Evolutionary conservation across 345 rosid genomes (phyloP), one percentile per base, ranked within the genome.

Genomic region (Eucalyptus virginea): DNA sequence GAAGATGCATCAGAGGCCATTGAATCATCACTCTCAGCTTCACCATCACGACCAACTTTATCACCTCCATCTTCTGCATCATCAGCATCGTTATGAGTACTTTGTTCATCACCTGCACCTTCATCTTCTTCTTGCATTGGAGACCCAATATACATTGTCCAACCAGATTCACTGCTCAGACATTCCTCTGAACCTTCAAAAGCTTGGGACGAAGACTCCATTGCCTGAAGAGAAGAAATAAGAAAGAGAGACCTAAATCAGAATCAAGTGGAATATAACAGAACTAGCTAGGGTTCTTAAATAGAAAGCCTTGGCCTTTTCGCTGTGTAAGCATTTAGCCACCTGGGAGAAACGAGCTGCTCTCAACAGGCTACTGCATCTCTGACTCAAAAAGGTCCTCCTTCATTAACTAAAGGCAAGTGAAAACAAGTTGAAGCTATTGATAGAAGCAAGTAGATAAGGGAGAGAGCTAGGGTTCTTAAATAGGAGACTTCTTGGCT

Each of bases 1-100:
- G 97, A 95, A 89, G 95, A 94, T 72, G 97, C 97, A 88, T 95
- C 97, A 72, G 97, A 95, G 50, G 94, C 96, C 97, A 95, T 93
- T 9, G 97, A 95, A 90, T 95, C 96, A 88, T 89, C 91, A 34
- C 89, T 89, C 42, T 89, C 85, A 77, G 85, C 91, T 16, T 80
- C 91, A 19, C 87, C 91, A 37, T 87, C 89, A 32, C 87, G 87
- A 30, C 80, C 89, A 15, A 86, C 90, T 7, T 86, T 48, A 44
- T 85, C 81, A 23, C 45, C 88, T 19, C 12, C 47, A 49, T 54
- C 72, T 15, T 30, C 60, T 10, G 45, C 87, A 11, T 89, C 87
- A 42, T 50, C 89, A 67, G 30, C 90, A 49, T 45, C 81, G 56
- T 49, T 51, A 40, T 54, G 54, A 40, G 40, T 50, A 30, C 37